phyloP scores from a whole-genome alignment of 108 stramenopile genomes.

The Mediolabrus comicus region DNA sequence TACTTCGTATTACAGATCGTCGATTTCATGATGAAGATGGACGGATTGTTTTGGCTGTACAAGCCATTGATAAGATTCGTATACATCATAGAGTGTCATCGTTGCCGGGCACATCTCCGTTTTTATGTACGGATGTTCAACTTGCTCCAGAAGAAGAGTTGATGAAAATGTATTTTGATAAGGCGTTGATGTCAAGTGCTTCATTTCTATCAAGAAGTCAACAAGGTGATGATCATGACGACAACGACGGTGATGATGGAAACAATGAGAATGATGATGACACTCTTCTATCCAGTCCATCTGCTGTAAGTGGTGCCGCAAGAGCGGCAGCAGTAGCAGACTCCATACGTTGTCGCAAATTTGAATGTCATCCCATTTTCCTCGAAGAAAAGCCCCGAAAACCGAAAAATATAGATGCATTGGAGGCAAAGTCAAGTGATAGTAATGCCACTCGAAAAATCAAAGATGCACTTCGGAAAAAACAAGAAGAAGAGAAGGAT shows the following conservation, averaged over 20 bases:
- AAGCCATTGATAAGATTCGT: slow-evolving; percentile 45
- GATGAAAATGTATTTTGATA: slow-evolving; percentile 25
- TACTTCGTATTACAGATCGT: slow-evolving; percentile 50
- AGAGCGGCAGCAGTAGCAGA: slow-evolving; percentile 28
- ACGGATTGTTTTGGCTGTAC: slow-evolving; percentile 41
- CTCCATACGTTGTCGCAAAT: slow-evolving; percentile 23
- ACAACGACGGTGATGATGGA: neutral
- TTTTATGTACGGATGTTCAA: slow-evolving; percentile 40
- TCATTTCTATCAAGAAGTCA: slow-evolving; percentile 7
- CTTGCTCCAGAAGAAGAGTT: slow-evolving; percentile 49
- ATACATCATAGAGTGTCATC: slow-evolving; percentile 17
- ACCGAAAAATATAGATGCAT: neutral
- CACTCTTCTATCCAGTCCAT: neutral
- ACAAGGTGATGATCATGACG: neutral
- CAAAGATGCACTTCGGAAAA: neutral
- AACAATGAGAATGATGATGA: slow-evolving; percentile 6
- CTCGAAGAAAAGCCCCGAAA: slow-evolving; percentile 26
- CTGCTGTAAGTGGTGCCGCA: slow-evolving; percentile 26
- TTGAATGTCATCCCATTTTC: slow-evolving; percentile 34
- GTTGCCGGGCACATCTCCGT: slow-evolving; percentile 23
- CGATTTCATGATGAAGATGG: slow-evolving; percentile 48
- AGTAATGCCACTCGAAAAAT: slow-evolving; percentile 6
- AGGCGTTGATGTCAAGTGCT: slow-evolving; percentile 22
- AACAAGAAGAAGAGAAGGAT: slow-evolving; percentile 8
- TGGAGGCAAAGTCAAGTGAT: slow-evolving; percentile 3